These are phyloP conservation scores for Hypseocharis bilobata DNA, from an alignment of 441 rosid species.

Conservation along the genomic window DNA sequence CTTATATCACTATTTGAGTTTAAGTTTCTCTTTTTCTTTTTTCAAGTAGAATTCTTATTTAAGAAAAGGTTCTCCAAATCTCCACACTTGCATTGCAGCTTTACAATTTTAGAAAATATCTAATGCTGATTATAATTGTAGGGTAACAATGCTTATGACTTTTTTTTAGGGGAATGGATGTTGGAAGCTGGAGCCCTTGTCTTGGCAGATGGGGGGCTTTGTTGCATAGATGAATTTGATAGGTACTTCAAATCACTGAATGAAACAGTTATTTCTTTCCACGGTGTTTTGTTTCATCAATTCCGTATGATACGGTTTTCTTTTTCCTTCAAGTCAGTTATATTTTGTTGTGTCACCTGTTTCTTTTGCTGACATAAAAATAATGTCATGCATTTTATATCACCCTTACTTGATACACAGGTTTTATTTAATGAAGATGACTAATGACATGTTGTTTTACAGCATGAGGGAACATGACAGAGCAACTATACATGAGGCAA, in stretches of 20 bases:
- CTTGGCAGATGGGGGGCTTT: constrained; percentile 95
- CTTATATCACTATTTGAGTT: too few relatives aligned
- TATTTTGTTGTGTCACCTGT: neutral
- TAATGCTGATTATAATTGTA: constrained; percentile 12
- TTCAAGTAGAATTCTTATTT: neutral
- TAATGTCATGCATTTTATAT: too few relatives aligned
- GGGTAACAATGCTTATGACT: constrained; percentile 13
- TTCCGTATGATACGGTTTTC: neutral
- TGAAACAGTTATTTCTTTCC: constrained; percentile 4
- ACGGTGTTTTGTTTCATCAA: neutral
- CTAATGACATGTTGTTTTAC: constrained; percentile 14
- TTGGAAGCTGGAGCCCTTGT: constrained; percentile 99
- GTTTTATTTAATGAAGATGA: neutral
- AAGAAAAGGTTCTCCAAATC: constrained; percentile 1
- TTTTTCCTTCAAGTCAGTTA: neutral
- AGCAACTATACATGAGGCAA: constrained; percentile 95
- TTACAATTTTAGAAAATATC: neutral
- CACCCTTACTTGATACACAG: neutral
- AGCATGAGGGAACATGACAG: constrained; percentile 97
- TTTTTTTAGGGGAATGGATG: constrained; percentile 80
- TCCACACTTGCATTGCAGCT: neutral
- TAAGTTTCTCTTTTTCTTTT: too few relatives aligned
- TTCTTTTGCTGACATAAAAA: neutral
- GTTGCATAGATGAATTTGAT: constrained; percentile 96
- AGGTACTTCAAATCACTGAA: constrained; percentile 33